Percentiles rank a stretch among this genome's conserved stretches.
Evolutionary conservation across 2,329 filamentous ascomycete genomes (phyloP).

Genomic region (Fusarium hostae): DNA sequence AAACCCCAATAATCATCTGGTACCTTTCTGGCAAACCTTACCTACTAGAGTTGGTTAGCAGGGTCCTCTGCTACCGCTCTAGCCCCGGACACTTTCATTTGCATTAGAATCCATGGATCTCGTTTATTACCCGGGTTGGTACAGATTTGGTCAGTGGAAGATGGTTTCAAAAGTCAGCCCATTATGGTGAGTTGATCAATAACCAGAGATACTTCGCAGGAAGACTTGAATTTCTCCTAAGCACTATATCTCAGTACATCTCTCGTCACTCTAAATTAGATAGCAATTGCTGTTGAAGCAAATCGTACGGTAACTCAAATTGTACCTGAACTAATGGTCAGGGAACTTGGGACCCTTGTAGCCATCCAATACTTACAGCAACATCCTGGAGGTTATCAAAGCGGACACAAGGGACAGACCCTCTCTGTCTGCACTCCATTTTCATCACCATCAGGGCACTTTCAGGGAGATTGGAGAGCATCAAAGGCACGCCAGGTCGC

Average conservation of each 20-base stretch:
- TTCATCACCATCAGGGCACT: constrained; percentile 18
- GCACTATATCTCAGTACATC: not conserved
- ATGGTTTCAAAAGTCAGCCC: not conserved
- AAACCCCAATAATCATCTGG: not conserved
- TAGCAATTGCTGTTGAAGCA: not conserved
- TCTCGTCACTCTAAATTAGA: not conserved
- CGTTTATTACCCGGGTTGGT: constrained; percentile 12
- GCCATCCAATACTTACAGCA: constrained; percentile 10
- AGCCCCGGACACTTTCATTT: constrained; percentile 31
- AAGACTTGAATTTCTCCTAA: not conserved
- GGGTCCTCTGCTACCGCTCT: constrained; percentile 18
- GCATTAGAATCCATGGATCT: constrained; percentile 14
- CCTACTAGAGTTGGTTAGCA: constrained; percentile 24
- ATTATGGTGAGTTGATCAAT: not conserved
- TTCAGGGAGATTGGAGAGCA: constrained; percentile 16
- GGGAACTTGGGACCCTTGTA: constrained; percentile 12
- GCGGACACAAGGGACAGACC: constrained; percentile 29
- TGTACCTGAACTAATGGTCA: constrained; percentile 16
- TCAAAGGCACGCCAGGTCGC: not conserved
- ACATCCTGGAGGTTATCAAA: constrained; percentile 27
- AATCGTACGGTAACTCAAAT: not conserved
- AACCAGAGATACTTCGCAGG: too few relatives aligned
- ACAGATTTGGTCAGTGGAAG: not conserved
- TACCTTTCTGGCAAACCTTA: constrained; percentile 17
- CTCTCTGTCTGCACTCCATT: constrained; percentile 27